Percentiles rank a stretch among this genome's conserved stretches.
Evolutionary conservation across 1,284 basidiomycete species (phyloP).

Genomic region (Neonothopanus nambi): DNA sequence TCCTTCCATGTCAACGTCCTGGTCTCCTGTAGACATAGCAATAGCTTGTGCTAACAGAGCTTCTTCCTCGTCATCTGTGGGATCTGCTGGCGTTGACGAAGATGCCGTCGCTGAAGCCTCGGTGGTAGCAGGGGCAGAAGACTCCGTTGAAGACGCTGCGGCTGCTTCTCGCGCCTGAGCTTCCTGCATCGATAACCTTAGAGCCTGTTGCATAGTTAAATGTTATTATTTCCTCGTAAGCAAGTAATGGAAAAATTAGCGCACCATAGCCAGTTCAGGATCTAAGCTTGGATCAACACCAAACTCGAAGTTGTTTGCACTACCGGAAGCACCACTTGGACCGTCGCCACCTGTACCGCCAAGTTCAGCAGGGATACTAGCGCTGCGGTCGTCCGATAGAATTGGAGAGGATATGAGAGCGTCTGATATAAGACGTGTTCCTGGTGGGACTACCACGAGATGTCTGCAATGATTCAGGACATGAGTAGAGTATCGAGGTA

Average conservation of each 20-base stretch:
- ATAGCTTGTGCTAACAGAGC: slow-evolving; percentile 66
- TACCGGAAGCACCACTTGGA: slow-evolving; percentile 43
- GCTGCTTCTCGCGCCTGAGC: slow-evolving; percentile 90
- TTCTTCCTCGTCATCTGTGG: slow-evolving; percentile 66
- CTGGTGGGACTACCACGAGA: slow-evolving; percentile 79
- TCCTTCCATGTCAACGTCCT: slow-evolving; percentile 46
- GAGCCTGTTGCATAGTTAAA: slow-evolving; percentile 57
- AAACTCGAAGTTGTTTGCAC: slow-evolving; percentile 74
- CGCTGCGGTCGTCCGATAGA: slow-evolving; percentile 75
- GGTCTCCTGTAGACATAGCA: slow-evolving; percentile 46
- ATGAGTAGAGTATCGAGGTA: background rate
- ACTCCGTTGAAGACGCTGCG: slow-evolving; percentile 30
- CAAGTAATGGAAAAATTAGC: slow-evolving; percentile 19
- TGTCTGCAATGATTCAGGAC: slow-evolving; percentile 55
- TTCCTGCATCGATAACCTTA: slow-evolving; percentile 98
- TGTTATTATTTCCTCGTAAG: slow-evolving; percentile 7
- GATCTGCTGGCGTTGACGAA: slow-evolving; percentile 36
- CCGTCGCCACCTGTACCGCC: slow-evolving; percentile 51
- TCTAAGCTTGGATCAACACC: slow-evolving; percentile 94
- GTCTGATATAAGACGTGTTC: slow-evolving; percentile 83
- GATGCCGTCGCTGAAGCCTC: slow-evolving; percentile 30
- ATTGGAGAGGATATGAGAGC: slow-evolving; percentile 81
- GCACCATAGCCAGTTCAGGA: slow-evolving; percentile 95
- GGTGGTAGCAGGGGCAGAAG: slow-evolving; percentile 34
- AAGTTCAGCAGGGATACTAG: slow-evolving; percentile 64